Evolutionary conservation across 2,329 filamentous ascomycete species (phyloP), one percentile per base, ranked within the genome.

Genomic region (Achaetomium macrosporum): DNA sequence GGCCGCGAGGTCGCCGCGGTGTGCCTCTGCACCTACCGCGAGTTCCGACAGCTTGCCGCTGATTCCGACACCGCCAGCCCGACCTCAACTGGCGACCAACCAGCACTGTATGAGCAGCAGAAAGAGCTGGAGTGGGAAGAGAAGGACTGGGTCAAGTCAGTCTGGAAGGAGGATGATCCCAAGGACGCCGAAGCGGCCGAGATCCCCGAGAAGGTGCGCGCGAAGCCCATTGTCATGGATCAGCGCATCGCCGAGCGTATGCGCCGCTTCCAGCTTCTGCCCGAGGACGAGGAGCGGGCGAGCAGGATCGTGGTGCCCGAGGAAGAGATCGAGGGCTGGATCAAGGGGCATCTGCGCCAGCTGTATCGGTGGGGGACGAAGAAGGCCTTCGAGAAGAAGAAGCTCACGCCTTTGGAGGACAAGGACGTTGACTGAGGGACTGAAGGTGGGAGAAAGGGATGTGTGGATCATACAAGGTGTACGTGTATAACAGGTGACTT

Each of bases 1-100:
- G 93, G 93, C 47, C 85, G 88, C 40, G 84, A 96, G 59, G 90
- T 95, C 16, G 92, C 92, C 0, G 87, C 90, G 35, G 84, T 87
- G 35, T 92, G 95, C 54, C 81, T 96, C 36, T 82, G 76, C 51
- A 71, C 74, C 6, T 68, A 75, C 46, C 74, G 79, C 47, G 76
- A 78, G 55, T 82, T 71, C 70, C 71, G 68, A 45, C 69, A 75
- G 35, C 66, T 65, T n/a, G 66, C 56, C n/a, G 66, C 56, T 19
- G 63, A 70, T 30, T 67, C 62, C 47, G 49, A 58, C 50, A 61
- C 59, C 11, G 65, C 62, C 31, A 49, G 46, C 39, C 61, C 30
- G 58, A 64, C 3, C 59, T 13, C 9, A 5, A 20, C 64, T 15
- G 59, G 62, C 31, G 64, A 66, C 25, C 61, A 64, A 29, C 37